A percentile compares a stretch with the other conserved stretches of the same genome.
Conservation (phyloP, 306 rosid species). For the Trifolium subterraneum region DNA sequence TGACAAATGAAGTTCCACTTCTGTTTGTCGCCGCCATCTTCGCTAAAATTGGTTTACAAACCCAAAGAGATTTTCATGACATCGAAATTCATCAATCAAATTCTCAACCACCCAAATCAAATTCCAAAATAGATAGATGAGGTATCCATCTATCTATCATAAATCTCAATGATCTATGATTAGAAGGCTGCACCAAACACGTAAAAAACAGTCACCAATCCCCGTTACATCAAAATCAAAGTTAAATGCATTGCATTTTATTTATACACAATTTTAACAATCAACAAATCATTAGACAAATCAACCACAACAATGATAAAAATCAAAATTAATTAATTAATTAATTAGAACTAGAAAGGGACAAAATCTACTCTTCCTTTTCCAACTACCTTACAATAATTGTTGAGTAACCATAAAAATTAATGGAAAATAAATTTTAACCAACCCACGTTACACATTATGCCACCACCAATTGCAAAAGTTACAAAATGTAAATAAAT, state of each 20-base stretch:
- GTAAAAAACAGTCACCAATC: constrained; percentile 12
- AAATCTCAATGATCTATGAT: constrained; percentile 34
- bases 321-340: too few species aligned
- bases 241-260: constrained; percentile 37
- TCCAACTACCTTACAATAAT: constrained; percentile 38
- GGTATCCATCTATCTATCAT: constrained; percentile 21
- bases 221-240: constrained; percentile 28
- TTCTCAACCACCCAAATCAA: constrained; percentile 46
- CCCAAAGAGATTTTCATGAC: constrained; percentile 37
- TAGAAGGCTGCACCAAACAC: constrained; percentile 30
- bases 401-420: constrained; percentile 26
- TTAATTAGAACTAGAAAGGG: too few species aligned
- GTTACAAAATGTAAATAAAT: constrained; percentile 30
- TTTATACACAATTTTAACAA: constrained; percentile 26
- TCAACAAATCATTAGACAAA: constrained; percentile 13
- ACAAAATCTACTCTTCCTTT: constrained; percentile 28
- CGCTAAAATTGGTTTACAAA: constrained; percentile 42
- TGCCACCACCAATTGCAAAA: constrained; percentile 49
- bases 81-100: constrained; percentile 39
- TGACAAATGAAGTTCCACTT: constrained; percentile 52
- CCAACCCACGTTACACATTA: constrained; percentile 52
- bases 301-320: constrained; percentile 33
- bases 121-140: constrained; percentile 39
- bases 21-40: constrained; percentile 62
- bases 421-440: constrained; percentile 43